Conservation (phyloP, 345 rosid genomes). For the Pistacia atlantica region DNA sequence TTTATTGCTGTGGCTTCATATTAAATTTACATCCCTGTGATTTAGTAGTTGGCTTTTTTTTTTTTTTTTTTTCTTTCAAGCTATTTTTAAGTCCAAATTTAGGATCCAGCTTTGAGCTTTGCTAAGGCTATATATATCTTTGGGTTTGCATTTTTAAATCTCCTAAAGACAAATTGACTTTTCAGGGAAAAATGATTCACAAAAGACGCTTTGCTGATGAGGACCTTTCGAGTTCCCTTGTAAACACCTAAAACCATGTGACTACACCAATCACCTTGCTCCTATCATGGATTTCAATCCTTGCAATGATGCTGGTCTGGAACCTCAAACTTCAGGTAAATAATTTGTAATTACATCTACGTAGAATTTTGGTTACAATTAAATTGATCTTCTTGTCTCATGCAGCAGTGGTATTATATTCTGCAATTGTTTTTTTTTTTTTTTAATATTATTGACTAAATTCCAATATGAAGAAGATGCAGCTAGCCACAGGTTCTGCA, state of each 20-base stretch:
- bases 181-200: conserved; percentile 49
- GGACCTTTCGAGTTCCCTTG: conserved; percentile 36
- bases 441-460: conserved; percentile 14
- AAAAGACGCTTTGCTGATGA: conserved; percentile 54
- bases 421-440: background rate
- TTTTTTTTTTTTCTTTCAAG: background rate
- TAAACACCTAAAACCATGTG: conserved; percentile 49
- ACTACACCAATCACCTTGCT: conserved; percentile 27
- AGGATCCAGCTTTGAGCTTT: background rate
- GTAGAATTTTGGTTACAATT: too few species aligned
- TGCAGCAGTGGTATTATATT: background rate
- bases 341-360: background rate
- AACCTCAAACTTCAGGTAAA: conserved; percentile 40
- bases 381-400: background rate
- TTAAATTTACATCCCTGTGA: background rate
- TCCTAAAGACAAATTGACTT: background rate
- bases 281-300: conserved; percentile 22
- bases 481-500: conserved; percentile 24
- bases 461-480: conserved; percentile 28
- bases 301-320: conserved; percentile 13
- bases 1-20: background rate
- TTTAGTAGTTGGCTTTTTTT: background rate
- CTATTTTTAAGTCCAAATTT: background rate
- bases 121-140: background rate
- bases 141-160: background rate